Evolutionary conservation across 305 asterid genomes (phyloP).

Genomic region (Euphrasia arctica): DNA sequence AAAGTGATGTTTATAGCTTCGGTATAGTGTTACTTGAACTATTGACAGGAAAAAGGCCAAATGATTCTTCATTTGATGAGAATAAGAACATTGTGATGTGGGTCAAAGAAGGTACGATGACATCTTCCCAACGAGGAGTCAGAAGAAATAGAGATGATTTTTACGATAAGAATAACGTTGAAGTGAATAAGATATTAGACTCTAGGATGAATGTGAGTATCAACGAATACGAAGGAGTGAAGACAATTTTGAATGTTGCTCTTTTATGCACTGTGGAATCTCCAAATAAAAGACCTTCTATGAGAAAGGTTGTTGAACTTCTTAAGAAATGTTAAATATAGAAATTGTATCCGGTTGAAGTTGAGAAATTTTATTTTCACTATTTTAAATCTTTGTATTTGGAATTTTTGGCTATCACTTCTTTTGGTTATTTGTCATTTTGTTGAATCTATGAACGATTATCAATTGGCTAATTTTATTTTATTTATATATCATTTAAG

Average conservation of each 20-base stretch:
- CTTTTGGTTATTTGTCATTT: no score
- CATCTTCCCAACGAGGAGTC: not conserved
- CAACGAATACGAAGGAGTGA: not conserved
- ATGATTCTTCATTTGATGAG: conserved; percentile 57
- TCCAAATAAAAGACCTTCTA: not conserved
- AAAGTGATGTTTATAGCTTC: conserved; percentile 85
- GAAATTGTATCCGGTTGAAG: no score
- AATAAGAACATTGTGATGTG: conserved; percentile 67
- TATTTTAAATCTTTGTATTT: no score
- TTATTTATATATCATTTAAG: no score
- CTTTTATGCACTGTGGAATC: not conserved
- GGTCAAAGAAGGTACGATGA: conserved; percentile 25
- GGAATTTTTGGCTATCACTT: no score
- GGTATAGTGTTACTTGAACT: conserved; percentile 79
- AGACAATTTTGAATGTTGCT: not conserved
- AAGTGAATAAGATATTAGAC: not conserved
- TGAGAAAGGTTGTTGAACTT: not conserved
- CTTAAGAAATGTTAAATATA: not conserved
- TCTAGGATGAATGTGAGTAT: not conserved
- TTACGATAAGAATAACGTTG: not conserved
- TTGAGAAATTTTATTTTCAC: no score
- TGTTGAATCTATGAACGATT: no score
- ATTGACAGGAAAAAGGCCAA: conserved; percentile 65
- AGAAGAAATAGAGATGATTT: not conserved
- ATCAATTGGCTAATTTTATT: no score